Evolutionary conservation across 805 yeast genomes (phyloP), one percentile per base, ranked within the genome.

Genomic region (Torulaspora quercuum): DNA sequence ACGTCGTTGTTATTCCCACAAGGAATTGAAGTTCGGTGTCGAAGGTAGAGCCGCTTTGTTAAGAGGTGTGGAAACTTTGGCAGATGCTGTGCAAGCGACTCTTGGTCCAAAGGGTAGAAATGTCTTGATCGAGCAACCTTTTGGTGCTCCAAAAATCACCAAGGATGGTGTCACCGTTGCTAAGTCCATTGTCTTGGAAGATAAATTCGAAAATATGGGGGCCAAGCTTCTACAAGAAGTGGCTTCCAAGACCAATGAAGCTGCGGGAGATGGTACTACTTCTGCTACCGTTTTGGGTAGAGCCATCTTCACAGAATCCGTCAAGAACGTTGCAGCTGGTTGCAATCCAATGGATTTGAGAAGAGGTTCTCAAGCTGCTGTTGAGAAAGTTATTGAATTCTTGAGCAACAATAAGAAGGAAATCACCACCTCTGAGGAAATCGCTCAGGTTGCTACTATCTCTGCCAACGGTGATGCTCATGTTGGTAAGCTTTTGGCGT

Each of bases 101-200:
- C 72, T 90, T 45, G 98, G 98, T 35, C 98, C 98, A 55, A 89
- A 89, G 66, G 98, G 98, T 59, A 82, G 98, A 68, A 90, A 88
- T 57, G 98, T 88, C 24, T 75, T 90, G 53, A 89, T 92, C 61
- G 97, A 90, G 70, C 98, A 92, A 70, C 82, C 86, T 46, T 92
- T 86, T 52, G 97, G 96, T 50, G 77, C 95, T 35, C 98, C 98
- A 54, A 90, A 90, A 73, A 90, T 90, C 74, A 90, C 98, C 67
- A 90, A 90, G 72, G 98, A 90, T 64, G 98, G 98, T 76, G 97
- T 88, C 35, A 87, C 97, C 30, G 97, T 90, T 42, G 98, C 98
- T 45, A 78, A 75, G 58, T 80, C 94, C 37, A 78, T 90, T 55
- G 75, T 77, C 26, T 70, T 92, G 50, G 70, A 82, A 62, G 94